A percentile compares a stretch with the other conserved stretches of the same genome.
These are phyloP conservation scores for Rhodotorula sphaerocarpa DNA, from an alignment of 768 basidiomycete species.

Conservation along the genomic window DNA sequence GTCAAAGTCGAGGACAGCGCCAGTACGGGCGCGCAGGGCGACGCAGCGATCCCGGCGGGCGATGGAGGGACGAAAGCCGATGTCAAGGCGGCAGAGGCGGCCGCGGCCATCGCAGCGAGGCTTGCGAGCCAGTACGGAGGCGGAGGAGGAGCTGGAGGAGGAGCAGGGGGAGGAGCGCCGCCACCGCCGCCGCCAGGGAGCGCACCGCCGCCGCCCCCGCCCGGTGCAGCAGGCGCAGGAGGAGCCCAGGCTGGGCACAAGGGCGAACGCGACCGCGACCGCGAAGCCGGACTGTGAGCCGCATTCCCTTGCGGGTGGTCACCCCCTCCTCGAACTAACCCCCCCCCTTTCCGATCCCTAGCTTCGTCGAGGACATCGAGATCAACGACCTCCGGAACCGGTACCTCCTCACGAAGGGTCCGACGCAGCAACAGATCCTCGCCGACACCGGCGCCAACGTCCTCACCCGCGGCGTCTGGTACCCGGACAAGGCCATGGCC, in stretches of 20 bases:
- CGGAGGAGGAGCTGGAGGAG: conserved; percentile 53
- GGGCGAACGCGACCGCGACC: too few species aligned
- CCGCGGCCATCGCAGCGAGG: conserved; percentile 35
- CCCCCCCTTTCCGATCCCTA: conserved; percentile 37
- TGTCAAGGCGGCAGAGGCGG: conserved; percentile 59
- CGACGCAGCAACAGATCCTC: conserved; percentile 87
- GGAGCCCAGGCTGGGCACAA: not conserved
- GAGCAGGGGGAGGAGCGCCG: conserved; percentile 45
- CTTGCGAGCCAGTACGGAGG: conserved; percentile 46
- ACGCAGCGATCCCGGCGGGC: conserved; percentile 41
- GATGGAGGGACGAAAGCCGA: too few species aligned
- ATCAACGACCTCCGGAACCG: conserved; percentile 94
- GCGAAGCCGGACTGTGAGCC: conserved; percentile 35
- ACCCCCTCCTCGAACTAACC: not conserved
- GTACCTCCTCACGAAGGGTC: conserved; percentile 85
- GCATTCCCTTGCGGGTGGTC: too few species aligned
- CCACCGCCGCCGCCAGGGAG: not conserved
- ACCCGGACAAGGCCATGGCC: conserved; percentile 82
- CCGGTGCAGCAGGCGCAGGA: not conserved
- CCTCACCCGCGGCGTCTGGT: conserved; percentile 89
- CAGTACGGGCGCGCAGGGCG: conserved; percentile 25
- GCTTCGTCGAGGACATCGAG: conserved; percentile 83
- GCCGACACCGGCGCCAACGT: conserved; percentile 88
- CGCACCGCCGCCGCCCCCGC: not conserved
- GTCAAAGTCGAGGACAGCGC: conserved; percentile 47